A percentile compares a stretch with the other conserved stretches of the same genome.
These are phyloP conservation scores for Brassica napus DNA, from an alignment of 345 rosid genomes.

Conservation along the genomic window DNA sequence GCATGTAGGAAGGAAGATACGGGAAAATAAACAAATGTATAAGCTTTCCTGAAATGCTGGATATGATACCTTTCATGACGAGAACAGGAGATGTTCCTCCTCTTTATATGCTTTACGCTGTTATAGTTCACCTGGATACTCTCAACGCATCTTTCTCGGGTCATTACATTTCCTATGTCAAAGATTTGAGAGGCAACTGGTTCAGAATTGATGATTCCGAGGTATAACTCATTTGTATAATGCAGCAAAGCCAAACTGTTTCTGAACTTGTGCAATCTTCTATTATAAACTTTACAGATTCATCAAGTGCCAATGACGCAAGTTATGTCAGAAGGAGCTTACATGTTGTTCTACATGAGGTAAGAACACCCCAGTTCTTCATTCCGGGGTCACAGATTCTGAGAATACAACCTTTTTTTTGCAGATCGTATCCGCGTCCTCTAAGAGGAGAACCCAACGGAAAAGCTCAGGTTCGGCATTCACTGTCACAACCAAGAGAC, in stretches of 20 bases:
- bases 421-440: conserved; percentile 74
- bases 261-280: background rate
- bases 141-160: conserved; percentile 82
- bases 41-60: conserved; percentile 79
- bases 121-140: conserved; percentile 83
- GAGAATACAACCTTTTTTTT: background rate
- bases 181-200: conserved; percentile 72
- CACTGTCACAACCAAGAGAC: conserved; percentile 25
- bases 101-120: conserved; percentile 73
- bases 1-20: conserved; percentile 81
- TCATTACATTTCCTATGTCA: conserved; percentile 78
- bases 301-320: conserved; percentile 70
- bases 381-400: background rate
- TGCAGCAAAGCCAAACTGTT: background rate
- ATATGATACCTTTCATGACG: conserved; percentile 83
- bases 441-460: conserved; percentile 38
- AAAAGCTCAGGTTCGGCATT: conserved; percentile 46
- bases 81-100: conserved; percentile 70
- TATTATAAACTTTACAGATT: conserved; percentile 47
- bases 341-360: conserved; percentile 87
- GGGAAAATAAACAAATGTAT: conserved; percentile 79
- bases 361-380: conserved; percentile 18
- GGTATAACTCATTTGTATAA: conserved; percentile 40
- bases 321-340: conserved; percentile 95
- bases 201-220: conserved; percentile 76